Evolutionary conservation across 2,329 filamentous ascomycete species (phyloP).

Genomic region (Beauveria scarabaeidicola): DNA sequence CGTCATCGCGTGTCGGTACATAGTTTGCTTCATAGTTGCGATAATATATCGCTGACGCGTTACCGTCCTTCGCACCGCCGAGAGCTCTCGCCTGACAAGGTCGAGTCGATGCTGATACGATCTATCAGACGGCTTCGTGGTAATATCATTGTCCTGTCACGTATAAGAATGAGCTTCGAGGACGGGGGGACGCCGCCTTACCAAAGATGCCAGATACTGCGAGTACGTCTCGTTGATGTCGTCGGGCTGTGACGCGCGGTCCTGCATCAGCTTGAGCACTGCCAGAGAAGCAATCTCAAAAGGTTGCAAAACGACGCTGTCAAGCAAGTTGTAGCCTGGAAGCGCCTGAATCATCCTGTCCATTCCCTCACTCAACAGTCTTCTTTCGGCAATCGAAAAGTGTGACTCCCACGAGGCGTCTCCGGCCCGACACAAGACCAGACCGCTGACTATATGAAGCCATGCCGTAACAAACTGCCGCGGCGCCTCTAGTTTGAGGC

Average conservation of each 20-base stretch:
- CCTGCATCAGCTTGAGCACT: conserved; percentile 29
- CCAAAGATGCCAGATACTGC: conserved; percentile 32
- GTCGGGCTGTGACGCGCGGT: conserved; percentile 28
- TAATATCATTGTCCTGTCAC: conserved; percentile 31
- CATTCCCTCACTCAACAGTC: conserved; percentile 27
- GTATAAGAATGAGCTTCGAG: conserved; percentile 12
- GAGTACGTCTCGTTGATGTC: conserved; percentile 35
- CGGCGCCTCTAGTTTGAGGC: conserved; percentile 25
- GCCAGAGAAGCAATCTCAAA: conserved; percentile 35
- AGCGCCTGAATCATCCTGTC: conserved; percentile 27
- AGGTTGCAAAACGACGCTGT: conserved; percentile 31
- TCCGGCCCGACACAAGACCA: conserved; percentile 22
- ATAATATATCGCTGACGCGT: conserved; percentile 25
- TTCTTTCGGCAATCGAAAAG: conserved; percentile 20
- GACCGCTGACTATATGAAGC: conserved; percentile 32
- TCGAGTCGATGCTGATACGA: conserved; percentile 33
- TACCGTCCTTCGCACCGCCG: conserved; percentile 28
- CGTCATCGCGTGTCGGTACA: conserved; percentile 14
- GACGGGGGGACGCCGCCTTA: conserved; percentile 16
- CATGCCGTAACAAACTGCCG: conserved; percentile 31
- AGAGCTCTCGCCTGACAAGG: conserved; percentile 33
- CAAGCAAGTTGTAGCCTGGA: conserved; percentile 24
- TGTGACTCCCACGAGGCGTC: conserved; percentile 21
- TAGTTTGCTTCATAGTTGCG: conserved; percentile 18
- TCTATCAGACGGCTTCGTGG: conserved; percentile 30